Evolutionary conservation across 2,329 filamentous ascomycete genomes (phyloP), one percentile per base, ranked within the genome.

Genomic region (Fusarium kyushuense): DNA sequence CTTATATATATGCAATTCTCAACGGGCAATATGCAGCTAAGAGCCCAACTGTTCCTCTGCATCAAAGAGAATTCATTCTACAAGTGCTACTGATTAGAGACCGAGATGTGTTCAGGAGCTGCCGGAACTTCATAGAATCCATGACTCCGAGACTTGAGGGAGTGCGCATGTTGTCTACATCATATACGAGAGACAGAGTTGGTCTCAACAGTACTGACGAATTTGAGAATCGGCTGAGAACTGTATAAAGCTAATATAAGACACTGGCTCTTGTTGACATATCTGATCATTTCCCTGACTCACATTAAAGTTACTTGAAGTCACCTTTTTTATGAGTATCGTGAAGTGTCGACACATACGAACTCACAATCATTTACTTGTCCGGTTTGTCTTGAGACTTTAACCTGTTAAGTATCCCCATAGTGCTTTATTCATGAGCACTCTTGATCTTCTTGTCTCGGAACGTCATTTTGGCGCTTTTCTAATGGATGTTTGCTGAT

Each of bases 401-500:
- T 4, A 25, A 17, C 9, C 10, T 38, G 17, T 19, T 38, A 38
- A 7, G 10, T 4, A 29, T 11, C 3, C 5, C 13, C 17, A 29
- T 12, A 11, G 4, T 12, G 7, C 11, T 6, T 6, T 12, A 12
- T 17, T 32, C 7, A 13, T 10, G 6, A n/a, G 4, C 14, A 38
- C 35, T 0, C 25, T 38, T 54, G 17, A 47, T 43, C 13, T 27
- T 7, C 23, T 25, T 67, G 38, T 64, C 47, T 67, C 43, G 47
- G 29, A 51, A 54, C 40, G 46, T 36, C 48, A 46, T 49, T 51
- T 27, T 14, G 33, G 27, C 9, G 13, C 38, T 47, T 25, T n/a
- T 46, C 29, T 21, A n/a, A n/a, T n/a, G n/a, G n/a, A 14, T 40
- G 23, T 43, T 29, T 25, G 16, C n/a, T 65, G 46, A 68, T 68